Evolutionary conservation across 2,329 filamentous ascomycete genomes (phyloP).

Genomic region (Diaporthe citrichinensis): DNA sequence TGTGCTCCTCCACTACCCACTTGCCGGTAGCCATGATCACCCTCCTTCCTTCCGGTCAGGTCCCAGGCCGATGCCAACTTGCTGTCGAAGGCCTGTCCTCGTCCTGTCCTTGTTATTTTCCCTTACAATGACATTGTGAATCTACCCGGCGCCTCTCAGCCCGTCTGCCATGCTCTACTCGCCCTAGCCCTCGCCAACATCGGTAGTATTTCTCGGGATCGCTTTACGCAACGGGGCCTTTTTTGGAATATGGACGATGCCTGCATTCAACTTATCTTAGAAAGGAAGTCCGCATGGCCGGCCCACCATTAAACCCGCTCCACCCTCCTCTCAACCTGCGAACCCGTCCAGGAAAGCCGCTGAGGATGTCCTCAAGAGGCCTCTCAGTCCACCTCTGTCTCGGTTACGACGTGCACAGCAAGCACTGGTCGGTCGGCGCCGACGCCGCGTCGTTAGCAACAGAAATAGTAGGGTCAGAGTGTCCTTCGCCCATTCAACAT

Average conservation of each 20-base stretch:
- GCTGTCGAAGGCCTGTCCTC: conserved; percentile 46
- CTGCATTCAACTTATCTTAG: conserved; percentile 60
- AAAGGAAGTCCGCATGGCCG: conserved; percentile 57
- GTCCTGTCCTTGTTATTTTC: conserved; percentile 15
- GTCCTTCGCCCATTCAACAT: conserved; percentile 46
- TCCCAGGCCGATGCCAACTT: neutral
- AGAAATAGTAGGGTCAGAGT: conserved; percentile 52
- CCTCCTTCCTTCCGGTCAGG: neutral
- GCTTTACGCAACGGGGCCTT: conserved; percentile 39
- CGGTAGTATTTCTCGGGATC: conserved; percentile 49
- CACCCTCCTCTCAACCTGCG: conserved; percentile 41
- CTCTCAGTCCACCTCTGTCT: conserved; percentile 50
- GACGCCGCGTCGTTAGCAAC: conserved; percentile 44
- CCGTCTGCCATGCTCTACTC: neutral
- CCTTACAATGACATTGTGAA: neutral
- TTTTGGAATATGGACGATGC: conserved; percentile 59
- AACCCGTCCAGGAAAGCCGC: conserved; percentile 49
- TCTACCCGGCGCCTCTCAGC: conserved; percentile 1
- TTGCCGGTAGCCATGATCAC: neutral
- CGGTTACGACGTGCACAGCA: conserved; percentile 54
- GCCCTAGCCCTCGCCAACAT: conserved; percentile 32
- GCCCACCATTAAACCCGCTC: conserved; percentile 51
- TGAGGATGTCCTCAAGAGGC: conserved; percentile 50
- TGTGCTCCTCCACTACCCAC: conserved; percentile 40
- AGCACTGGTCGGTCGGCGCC: conserved; percentile 52